Base-by-base conservation (phyloP, 2,329 filamentous ascomycete genomes). In the Balansia obtecta region DNA sequence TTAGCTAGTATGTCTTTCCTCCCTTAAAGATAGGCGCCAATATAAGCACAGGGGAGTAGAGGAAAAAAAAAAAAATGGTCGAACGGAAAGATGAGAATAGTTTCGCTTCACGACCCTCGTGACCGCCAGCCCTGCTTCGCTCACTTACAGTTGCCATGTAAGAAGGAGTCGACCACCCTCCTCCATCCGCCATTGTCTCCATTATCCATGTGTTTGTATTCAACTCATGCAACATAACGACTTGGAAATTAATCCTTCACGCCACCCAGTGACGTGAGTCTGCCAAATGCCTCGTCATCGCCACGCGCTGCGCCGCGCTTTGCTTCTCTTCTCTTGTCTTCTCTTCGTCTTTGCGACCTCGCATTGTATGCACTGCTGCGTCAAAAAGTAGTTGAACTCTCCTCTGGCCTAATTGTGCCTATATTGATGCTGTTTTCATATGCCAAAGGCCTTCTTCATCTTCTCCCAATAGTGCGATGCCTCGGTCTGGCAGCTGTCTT, bases 401-500 rank as follows among this genome's bases (percentile, higher is more conserved):
- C 6, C 20, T 20, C 34, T 38, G 20, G 16, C 48, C 22, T 13
- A 34, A n/a, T n/a, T 45, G 15, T 20, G 18, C 44, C 15, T n/a
- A 15, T 32, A 18, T 50, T 42, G 45, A 42, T 38, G 33, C 46
- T n/a, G n/a, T 48, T 33, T 48, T 45, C 45, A 41, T 6, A 53
- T 47, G 43, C 57, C 59, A 53, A 73, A 73, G 10, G 68, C 65
- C 37, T 64, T 61, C 54, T 65, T 69, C 73, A 75, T 75, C 50
- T 70, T 67, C 47, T 72, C 62, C 54, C 68, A 67, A 58, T 72
- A 80, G 30, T 61, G 65, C 48, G 72, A 72, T 57, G 90, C 82
- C 64, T 91, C 85, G 49, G 77, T 76, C 54, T 83, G 80, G 65
- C 93, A 97, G 56, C 77, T 80, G 46, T 79, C 70, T 38, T 71